Evolutionary conservation across 2,329 filamentous ascomycete genomes (phyloP), one percentile per base, ranked within the genome.

Genomic region (Xylaria sp.): DNA sequence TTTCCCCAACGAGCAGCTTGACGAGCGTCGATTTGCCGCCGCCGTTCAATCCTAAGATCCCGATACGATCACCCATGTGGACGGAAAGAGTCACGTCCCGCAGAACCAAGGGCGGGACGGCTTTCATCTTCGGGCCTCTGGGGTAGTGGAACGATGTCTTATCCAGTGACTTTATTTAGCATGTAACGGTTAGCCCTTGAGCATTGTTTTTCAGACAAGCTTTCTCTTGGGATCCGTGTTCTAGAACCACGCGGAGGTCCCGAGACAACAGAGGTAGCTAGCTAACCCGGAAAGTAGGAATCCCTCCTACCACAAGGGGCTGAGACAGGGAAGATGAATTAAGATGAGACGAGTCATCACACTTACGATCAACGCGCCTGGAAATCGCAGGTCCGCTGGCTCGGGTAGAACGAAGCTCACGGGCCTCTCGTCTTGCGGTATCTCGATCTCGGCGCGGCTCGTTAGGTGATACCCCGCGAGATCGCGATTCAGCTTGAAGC

Each of bases 401-500:
- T 88, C 84, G 1, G 91, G 90, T 7, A 93, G 80, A 2, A 79
- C 72, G 10, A 91, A 85, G 1, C 85, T 82, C 0, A 91, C 86
- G 0, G 85, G 83, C 63, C 88, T 86, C 73, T 89, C 86, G 12
- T 90, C 89, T 0, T 82, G 84, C 0, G 91, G 90, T 0, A 96
- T 84, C 2, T 94, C 92, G 67, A 97, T 92, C 5, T 90, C 92
- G 2, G 84, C 89, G 37, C 92, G 85, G 12, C 81, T 80, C 0
- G 82, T 87, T 6, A 85, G 72, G 77, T 91, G 87, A 48, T 78
- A 93, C 0, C 92, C 94, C 0, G 73, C 83, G 1, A 91, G 81
- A 74, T 97, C 93, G 13, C 92, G 84, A 76, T 93, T 96, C 41
- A 96, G 84, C 80, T 95, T 95, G 84, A 97, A 97, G 1, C 92